Base-by-base conservation (phyloP, 768 basidiomycete species). In the Calocera viscosa region DNA sequence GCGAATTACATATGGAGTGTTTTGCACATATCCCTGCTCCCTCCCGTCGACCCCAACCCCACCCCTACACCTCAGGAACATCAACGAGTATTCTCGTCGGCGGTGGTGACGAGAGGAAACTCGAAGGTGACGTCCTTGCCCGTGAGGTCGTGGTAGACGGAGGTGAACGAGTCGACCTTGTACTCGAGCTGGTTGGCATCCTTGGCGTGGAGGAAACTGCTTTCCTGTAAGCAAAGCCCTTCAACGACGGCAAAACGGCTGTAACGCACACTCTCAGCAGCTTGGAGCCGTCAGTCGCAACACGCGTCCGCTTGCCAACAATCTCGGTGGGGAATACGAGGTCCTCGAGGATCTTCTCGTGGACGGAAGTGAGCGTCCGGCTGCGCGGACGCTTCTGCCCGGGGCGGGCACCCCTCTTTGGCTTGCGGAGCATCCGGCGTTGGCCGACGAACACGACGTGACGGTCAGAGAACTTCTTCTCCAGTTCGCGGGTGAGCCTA, bases 391-490 rank as follows among this genome's bases (percentile, higher is more conserved):
- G 83, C 86, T 95, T 95, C 82, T 99, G 95, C 81, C 87, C 84
- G 72, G 91, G 87, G 72, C 90, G 89, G 67, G 93, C 91, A 75
- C 84, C 90, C 71, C 94, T 92, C 72, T 93, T 94, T 67, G 94
- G 94, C 80, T 94, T 97, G 82, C 89, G 90, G 77, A 98, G 83
- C 87, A 97, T 94, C 75, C 95, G 88, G 78, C 96, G 93, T 81
- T 99, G 96, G 66, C 91, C 96, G 77, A 98, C 86, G 78, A 99
- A 98, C 68, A 99, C 91, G 77, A 99, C 93, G 80, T 98, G 94
- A 77, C 94, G 87, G 82, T 98, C 96, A 53, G 96, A 92, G 82
- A 99, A 97, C 81, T 99, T 99, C 86, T 99, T 99, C 86, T 99
- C 96, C 75, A 99, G 85, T 77, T 98, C 95, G 66, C 95, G 89